Conservation (phyloP, 306 rosid genomes). For the Cicer yamashitae region DNA sequence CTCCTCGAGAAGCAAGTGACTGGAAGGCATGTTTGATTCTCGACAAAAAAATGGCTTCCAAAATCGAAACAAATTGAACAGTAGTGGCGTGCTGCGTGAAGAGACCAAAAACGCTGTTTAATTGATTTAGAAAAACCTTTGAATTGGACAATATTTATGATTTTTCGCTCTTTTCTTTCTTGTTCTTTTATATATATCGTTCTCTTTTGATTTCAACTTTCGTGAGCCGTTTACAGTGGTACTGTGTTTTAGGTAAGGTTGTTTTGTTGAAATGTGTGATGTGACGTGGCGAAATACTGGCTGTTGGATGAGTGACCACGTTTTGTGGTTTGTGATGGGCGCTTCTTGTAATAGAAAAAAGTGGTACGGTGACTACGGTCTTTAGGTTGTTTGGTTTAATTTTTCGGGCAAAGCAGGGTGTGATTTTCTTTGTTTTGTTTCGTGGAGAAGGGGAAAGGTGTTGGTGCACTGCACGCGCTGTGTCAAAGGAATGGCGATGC, state of each 20-base stretch:
- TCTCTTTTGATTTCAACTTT: constrained; percentile 25
- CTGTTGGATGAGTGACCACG: background rate
- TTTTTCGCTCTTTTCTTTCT: background rate
- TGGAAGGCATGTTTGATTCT: constrained; percentile 78
- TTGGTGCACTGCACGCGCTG: constrained; percentile 16
- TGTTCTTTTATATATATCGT: background rate
- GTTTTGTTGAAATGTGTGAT: background rate
- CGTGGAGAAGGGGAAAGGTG: constrained; percentile 29
- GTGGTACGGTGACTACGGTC: constrained; percentile 19
- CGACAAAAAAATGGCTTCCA: background rate
- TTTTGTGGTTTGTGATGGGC: background rate
- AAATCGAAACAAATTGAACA: constrained; percentile 10
- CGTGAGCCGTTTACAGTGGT: background rate
- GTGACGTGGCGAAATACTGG: background rate
- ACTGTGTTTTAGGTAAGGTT: background rate
- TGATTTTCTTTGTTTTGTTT: constrained; percentile 1
- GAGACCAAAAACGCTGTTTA: constrained; percentile 3
- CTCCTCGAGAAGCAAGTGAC: constrained; percentile 92
- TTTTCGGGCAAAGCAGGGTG: background rate
- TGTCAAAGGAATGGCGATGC: background rate
- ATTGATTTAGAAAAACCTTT: background rate
- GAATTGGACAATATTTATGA: background rate
- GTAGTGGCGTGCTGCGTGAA: constrained; percentile 38
- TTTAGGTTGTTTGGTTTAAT: background rate
- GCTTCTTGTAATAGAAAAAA: background rate